A percentile compares a stretch with the other conserved stretches of the same genome.
These are phyloP conservation scores for Aspergillus sp. DNA, from an alignment of 2,329 filamentous ascomycete species.

Conservation along the genomic window DNA sequence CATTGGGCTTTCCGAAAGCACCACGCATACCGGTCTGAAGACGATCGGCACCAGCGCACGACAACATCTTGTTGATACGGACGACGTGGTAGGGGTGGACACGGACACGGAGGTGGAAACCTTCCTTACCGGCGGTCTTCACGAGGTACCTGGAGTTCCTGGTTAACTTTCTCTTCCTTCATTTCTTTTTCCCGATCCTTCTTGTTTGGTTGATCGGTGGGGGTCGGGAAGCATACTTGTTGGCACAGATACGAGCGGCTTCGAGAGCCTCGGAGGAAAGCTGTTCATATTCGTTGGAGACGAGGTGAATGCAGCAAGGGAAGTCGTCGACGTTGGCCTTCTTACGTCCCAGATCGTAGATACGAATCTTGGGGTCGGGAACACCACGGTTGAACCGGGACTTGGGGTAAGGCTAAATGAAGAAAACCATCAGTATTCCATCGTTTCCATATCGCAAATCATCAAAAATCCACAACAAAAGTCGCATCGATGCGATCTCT, in stretches of 20 bases:
- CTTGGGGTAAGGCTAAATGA: slow-evolving; percentile 86
- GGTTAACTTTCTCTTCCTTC: background rate
- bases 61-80: slow-evolving; percentile 99
- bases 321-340: slow-evolving; percentile 98
- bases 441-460: background rate
- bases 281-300: slow-evolving; percentile 99
- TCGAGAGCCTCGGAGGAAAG: slow-evolving; percentile 99
- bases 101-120: slow-evolving; percentile 71
- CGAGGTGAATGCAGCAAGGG: slow-evolving; percentile 97
- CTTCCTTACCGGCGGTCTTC: slow-evolving; percentile 69
- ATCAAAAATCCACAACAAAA: background rate
- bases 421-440: slow-evolving; percentile 22
- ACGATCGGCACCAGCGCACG: slow-evolving; percentile 99
- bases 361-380: slow-evolving; percentile 76
- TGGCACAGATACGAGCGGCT: slow-evolving; percentile 99
- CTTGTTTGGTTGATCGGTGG: slow-evolving; percentile 22
- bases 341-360: slow-evolving; percentile 99
- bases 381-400: slow-evolving; percentile 99
- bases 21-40: slow-evolving; percentile 99
- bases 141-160: slow-evolving; percentile 58
- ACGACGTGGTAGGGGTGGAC: slow-evolving; percentile 99
- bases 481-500: background rate
- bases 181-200: background rate
- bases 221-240: slow-evolving; percentile 67
- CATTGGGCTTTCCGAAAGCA: slow-evolving; percentile 99